These are phyloP conservation scores for Opeltia flavorubescens DNA, from an alignment of 495 filamentous ascomycete species.

Conservation along the genomic window DNA sequence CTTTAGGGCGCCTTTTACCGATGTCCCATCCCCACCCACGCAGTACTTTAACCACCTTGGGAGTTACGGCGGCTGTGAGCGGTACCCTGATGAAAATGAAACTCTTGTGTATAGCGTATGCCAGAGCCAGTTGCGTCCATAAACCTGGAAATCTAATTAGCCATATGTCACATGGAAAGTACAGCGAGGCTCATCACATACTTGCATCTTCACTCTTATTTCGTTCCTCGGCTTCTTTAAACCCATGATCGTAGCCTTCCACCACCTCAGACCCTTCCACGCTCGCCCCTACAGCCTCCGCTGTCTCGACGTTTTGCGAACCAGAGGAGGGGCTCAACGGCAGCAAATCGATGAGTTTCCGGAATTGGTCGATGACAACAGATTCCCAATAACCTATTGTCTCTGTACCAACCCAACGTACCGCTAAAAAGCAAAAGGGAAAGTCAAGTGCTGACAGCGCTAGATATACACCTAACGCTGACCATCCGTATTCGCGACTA, in stretches of 20 bases:
- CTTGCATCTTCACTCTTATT: conserved; percentile 35
- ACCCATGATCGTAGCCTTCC: conserved; percentile 14
- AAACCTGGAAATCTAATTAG: conserved; percentile 32
- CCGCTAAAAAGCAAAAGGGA: conserved; percentile 84
- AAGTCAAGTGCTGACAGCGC: conserved; percentile 75
- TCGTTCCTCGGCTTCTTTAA: conserved; percentile 22
- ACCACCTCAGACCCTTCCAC: conserved; percentile 4
- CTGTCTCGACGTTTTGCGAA: not conserved
- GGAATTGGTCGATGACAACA: conserved; percentile 25
- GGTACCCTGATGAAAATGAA: conserved; percentile 93
- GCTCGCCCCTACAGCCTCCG: conserved; percentile 3
- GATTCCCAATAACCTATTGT: conserved; percentile 55
- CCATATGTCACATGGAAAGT: not conserved
- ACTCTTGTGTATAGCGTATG: conserved; percentile 95
- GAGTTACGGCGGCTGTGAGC: conserved; percentile 73
- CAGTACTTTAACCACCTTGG: conserved; percentile 79
- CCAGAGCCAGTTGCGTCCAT: conserved; percentile 83
- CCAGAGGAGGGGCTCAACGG: not conserved
- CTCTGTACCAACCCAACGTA: conserved; percentile 70
- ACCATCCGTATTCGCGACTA: conserved; percentile 90
- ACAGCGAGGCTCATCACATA: conserved; percentile 21
- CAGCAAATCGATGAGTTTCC: conserved; percentile 11
- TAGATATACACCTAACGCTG: conserved; percentile 83
- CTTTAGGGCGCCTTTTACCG: conserved; percentile 45
- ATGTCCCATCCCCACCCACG: conserved; percentile 74